phyloP scores from a whole-genome alignment of 2,329 filamentous ascomycete species.

The Fusarium incarnatum region DNA sequence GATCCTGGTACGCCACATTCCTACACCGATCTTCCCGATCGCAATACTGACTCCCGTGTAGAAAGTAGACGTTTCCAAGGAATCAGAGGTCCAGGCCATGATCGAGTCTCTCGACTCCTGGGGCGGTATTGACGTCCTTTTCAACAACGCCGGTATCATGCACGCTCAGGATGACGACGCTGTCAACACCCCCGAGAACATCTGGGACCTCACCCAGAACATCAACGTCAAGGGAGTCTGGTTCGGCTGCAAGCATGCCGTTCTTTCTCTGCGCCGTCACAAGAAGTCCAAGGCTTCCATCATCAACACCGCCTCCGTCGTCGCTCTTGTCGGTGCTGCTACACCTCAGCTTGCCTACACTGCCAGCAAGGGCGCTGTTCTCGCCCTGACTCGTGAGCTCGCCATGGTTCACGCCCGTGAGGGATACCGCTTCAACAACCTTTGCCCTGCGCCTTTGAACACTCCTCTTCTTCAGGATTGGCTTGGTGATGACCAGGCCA shows the following conservation, averaged over 20 bases:
- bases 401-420: constrained; percentile 93
- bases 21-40: not conserved
- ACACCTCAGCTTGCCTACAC: constrained; percentile 94
- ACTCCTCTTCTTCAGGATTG: constrained; percentile 93
- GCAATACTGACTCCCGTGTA: constrained; percentile 9
- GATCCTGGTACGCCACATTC: constrained; percentile 58
- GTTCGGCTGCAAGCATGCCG: constrained; percentile 93
- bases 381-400: constrained; percentile 89
- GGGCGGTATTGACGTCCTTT: constrained; percentile 91
- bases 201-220: constrained; percentile 93
- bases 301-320: constrained; percentile 93
- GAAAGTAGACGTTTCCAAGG: constrained; percentile 84
- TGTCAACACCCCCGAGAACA: constrained; percentile 84
- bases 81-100: constrained; percentile 79
- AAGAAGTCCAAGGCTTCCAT: constrained; percentile 83
- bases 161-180: constrained; percentile 85
- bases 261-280: constrained; percentile 82
- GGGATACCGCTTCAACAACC: constrained; percentile 87
- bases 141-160: constrained; percentile 99
- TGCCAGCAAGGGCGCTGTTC: constrained; percentile 90
- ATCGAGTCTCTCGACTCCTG: constrained; percentile 81
- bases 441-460: constrained; percentile 93
- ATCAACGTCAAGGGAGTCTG: constrained; percentile 99
- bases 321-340: constrained; percentile 86
- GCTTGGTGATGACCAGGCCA: constrained; percentile 86